Base-by-base conservation (phyloP, 805 yeast species). In the Yarrowia porcina region DNA sequence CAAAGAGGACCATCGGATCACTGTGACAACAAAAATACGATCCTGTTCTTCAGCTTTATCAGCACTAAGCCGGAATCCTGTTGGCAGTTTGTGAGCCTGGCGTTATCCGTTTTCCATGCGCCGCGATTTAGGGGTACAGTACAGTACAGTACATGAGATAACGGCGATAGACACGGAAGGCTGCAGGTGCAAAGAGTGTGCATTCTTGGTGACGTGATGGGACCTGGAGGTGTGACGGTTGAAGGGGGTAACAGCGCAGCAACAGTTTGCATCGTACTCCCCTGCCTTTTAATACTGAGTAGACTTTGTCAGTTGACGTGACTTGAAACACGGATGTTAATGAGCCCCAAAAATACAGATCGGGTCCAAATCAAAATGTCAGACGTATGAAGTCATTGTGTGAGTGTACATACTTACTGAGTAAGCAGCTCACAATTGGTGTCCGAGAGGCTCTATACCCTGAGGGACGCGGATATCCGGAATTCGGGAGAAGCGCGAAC, bases 91-190 rank as follows among this genome's bases (percentile, higher is more conserved):
- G 1, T 15, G 27, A 13, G 3, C 44, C 27, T 8, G 27, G 15
- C 21, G 44, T 21, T 23, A 23, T 23, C 27, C 45, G 18, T 28
- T 27, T 7, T 17, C 11, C n/a, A 33, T 49, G 41, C 39, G 33
- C 36, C 7, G n/a, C 6, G 36, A 20, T 27, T 45, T 17, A 36
- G 52, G 36, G n/a, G n/a, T n/a, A n/a, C n/a, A n/a, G n/a, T n/a
- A n/a, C n/a, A n/a, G n/a, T n/a, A n/a, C n/a, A n/a, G 52, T 30
- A 30, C 52, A 45, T 45, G 52, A 45, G 52, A 45, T 45, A 45
- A 45, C 52, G 36, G 36, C 36, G 52, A 45, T 45, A 45, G 52
- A 45, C 52, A 30, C 12, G 6, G 12, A 25, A 17, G 3, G 35
- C 36, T 45, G 52, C 52, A 45, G 52, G 45, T 23, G 45, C 28